Percentiles rank a stretch among this genome's conserved stretches.
phyloP scores from a whole-genome alignment of 2,329 filamentous ascomycete genomes.

The Bimuria novae-zelandiae region DNA sequence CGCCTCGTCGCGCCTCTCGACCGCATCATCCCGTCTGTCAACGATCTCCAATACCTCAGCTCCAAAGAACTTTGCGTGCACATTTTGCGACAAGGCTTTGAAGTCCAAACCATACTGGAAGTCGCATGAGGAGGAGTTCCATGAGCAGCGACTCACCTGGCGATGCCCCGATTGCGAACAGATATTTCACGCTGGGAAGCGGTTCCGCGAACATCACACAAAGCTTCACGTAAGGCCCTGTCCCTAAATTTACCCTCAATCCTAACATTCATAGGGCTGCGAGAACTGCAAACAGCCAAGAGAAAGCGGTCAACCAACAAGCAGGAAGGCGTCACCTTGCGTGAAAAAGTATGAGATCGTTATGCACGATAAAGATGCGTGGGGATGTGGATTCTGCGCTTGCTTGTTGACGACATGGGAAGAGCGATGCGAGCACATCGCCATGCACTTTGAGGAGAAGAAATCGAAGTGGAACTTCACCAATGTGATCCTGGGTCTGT shows the following conservation, averaged over 20 bases:
- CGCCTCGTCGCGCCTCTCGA: constrained; percentile 43
- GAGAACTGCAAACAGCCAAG: constrained; percentile 69
- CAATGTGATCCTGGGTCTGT: constrained; percentile 67
- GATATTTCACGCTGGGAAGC: constrained; percentile 70
- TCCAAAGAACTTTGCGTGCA: constrained; percentile 50
- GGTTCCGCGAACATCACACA: constrained; percentile 70
- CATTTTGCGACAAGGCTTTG: constrained; percentile 65
- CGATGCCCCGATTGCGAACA: constrained; percentile 71
- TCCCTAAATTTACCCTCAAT: not conserved
- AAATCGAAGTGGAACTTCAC: constrained; percentile 70
- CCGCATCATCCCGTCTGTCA: constrained; percentile 44
- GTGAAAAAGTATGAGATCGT: constrained; percentile 48
- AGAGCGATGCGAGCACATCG: constrained; percentile 70
- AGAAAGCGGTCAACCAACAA: constrained; percentile 55
- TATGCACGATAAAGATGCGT: constrained; percentile 67
- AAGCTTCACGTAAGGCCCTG: constrained; percentile 60
- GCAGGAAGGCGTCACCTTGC: constrained; percentile 56
- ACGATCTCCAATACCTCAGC: constrained; percentile 41
- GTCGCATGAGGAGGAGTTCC: constrained; percentile 70
- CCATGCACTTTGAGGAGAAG: constrained; percentile 69
- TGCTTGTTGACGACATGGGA: constrained; percentile 66
- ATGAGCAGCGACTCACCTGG: constrained; percentile 70
- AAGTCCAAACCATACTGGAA: constrained; percentile 73
- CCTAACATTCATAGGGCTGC: constrained; percentile 51
- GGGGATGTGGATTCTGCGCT: constrained; percentile 71